phyloP scores from a whole-genome alignment of 306 rosid species.

The Quercus glauca region DNA sequence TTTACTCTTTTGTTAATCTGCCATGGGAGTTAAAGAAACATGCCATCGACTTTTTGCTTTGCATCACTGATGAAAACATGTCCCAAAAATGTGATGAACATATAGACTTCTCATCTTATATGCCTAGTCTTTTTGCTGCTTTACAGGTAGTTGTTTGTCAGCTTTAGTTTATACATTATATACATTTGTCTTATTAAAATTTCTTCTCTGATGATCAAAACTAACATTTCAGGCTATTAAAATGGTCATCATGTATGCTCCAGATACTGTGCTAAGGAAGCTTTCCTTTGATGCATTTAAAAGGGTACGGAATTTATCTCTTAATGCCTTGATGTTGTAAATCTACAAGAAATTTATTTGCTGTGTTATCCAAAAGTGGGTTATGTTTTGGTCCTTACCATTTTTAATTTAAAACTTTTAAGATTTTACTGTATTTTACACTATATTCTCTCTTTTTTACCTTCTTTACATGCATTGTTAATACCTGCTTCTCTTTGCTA shows the following conservation, averaged over 20 bases:
- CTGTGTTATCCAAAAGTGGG: slow-evolving; percentile 1
- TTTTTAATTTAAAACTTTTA: background rate
- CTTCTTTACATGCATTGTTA: slow-evolving; percentile 10
- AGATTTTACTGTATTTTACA: background rate
- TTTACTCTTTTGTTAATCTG: slow-evolving; percentile 49
- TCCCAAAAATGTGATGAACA: slow-evolving; percentile 30
- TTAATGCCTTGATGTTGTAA: background rate
- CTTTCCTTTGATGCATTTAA: slow-evolving; percentile 61
- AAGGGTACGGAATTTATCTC: slow-evolving; percentile 48
- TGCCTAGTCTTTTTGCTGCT: slow-evolving; percentile 63
- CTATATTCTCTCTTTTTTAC: background rate
- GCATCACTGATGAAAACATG: slow-evolving; percentile 43
- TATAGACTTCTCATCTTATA: slow-evolving; percentile 41
- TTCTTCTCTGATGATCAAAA: slow-evolving; percentile 18
- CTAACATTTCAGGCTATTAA: slow-evolving; percentile 67
- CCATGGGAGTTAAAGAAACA: slow-evolving; percentile 79
- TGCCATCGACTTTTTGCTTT: slow-evolving; percentile 63
- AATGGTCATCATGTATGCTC: slow-evolving; percentile 62
- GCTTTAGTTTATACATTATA: slow-evolving; percentile 3
- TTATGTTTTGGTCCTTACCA: slow-evolving; percentile 16
- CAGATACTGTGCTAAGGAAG: slow-evolving; percentile 57
- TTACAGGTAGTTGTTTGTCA: slow-evolving; percentile 60
- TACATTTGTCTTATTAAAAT: background rate
- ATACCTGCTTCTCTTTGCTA: slow-evolving; percentile 19
- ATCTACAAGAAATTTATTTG: background rate